phyloP scores from a whole-genome alignment of 495 filamentous ascomycete species.

The Xylaria telfairii region DNA sequence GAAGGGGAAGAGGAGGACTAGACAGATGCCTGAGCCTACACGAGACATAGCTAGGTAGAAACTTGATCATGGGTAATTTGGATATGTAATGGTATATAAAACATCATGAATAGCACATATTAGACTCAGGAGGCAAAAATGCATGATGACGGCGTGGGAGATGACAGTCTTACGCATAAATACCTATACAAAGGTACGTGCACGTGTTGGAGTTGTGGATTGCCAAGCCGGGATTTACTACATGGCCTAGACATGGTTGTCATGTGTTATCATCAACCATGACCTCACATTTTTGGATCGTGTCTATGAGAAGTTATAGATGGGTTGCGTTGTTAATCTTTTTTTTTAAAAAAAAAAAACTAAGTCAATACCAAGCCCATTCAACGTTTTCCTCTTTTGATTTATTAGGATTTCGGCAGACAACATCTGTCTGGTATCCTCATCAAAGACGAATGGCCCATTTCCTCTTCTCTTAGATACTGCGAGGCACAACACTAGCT shows the following conservation, averaged over 20 bases:
- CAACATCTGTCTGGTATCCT: background rate
- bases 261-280: background rate
- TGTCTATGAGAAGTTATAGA: background rate
- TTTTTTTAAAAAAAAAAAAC: too few species aligned
- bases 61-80: background rate
- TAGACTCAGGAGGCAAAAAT: background rate
- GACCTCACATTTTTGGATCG: background rate
- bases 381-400: background rate
- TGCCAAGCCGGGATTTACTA: background rate
- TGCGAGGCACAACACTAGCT: background rate
- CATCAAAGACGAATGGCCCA: background rate
- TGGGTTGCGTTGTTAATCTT: background rate
- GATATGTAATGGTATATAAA: constrained; percentile 14
- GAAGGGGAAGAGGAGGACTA: constrained; percentile 43
- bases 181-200: background rate
- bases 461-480: background rate
- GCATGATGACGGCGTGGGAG: background rate
- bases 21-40: background rate
- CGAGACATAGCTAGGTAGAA: background rate
- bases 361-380: background rate
- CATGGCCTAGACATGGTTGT: background rate
- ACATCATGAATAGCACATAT: background rate
- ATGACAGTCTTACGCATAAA: background rate
- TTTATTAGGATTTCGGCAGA: background rate
- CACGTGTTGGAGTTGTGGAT: background rate